Base-by-base conservation (phyloP, 371 early-diverging fungal genomes). In the Chytridiales sp. region DNA sequence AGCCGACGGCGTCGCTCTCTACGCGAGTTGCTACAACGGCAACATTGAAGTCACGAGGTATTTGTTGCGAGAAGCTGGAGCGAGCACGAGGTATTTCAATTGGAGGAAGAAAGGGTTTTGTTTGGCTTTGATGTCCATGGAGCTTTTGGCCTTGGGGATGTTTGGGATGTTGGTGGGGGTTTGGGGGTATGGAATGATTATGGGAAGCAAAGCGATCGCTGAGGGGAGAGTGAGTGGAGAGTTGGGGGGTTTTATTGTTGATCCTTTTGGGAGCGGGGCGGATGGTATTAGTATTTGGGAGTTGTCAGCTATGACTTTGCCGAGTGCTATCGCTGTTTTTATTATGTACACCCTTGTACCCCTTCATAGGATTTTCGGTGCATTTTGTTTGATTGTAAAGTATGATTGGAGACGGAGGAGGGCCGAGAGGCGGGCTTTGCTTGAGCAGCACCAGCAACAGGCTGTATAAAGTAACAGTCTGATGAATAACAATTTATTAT, bases 321-420 rank as follows among this genome's bases (percentile, higher is more conserved):
- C 65, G 4, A 53, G 55, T 2, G 47, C 58, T 13, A 1, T 68
- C 22, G 69, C 69, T 15, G 29, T 68, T 27, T 21, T 44, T 21
- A 56, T 64, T 21, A 68, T 68, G 69, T 64, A 68, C 42, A 47
- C 61, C 4, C 35, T 68, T 9, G 69, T 68, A 21, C 69, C 69
- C 4, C 41, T 68, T 19, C 69, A 68, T 41, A 42, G 58, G 36
- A 63, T 68, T 53, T 52, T 49, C 34, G 42, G 38, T 6, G 64
- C 57, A 27, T 60, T 44, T 34, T 27, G 15, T 1, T 8, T 48
- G 26, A 59, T 68, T 31, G 52, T 48, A 19, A 31, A 11, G 31
- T 63, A 62, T 27, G 56, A 62, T n/a, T n/a, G n/a, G 19, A 11
- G 41, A 24, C 38, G 57, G 36, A 58, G 61, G n/a, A n/a, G 34